Evolutionary conservation across 306 rosid species (phyloP).

Genomic region (Leucaena leucocephala): DNA sequence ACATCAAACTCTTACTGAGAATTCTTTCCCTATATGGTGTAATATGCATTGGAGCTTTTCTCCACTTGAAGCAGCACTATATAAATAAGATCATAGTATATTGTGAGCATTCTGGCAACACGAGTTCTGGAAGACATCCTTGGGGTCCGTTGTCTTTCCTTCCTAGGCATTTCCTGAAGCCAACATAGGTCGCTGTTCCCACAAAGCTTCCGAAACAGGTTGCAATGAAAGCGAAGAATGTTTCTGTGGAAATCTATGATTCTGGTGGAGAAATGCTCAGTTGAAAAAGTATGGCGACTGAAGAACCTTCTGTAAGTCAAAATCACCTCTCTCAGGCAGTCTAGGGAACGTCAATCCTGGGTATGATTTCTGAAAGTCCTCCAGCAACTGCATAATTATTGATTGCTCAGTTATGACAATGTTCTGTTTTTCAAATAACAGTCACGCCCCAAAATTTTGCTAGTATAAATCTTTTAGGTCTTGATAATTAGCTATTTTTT

Average conservation of each 20-base stretch:
- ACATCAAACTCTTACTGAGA: constrained; percentile 27
- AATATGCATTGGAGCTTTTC: not conserved
- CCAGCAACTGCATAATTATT: constrained; percentile 60
- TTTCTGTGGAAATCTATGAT: constrained; percentile 5
- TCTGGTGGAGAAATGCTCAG: constrained; percentile 41
- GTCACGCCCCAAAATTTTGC: no score
- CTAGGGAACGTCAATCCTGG: constrained; percentile 69
- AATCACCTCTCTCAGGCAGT: constrained; percentile 73
- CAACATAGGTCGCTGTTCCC: constrained; percentile 30
- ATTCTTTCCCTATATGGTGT: constrained; percentile 23
- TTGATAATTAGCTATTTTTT: not conserved
- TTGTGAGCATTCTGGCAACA: not conserved
- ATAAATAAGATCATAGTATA: not conserved
- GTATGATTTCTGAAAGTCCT: constrained; percentile 66
- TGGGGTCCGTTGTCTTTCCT: constrained; percentile 23
- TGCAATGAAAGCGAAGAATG: constrained; percentile 18
- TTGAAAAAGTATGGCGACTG: constrained; percentile 82
- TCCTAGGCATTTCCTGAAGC: constrained; percentile 34
- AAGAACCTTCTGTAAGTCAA: constrained; percentile 74
- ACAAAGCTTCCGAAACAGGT: constrained; percentile 17
- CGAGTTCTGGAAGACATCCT: constrained; percentile 15
- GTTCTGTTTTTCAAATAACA: no score
- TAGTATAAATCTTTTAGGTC: no score
- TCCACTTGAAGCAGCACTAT: not conserved
- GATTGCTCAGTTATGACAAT: constrained; percentile 32